phyloP scores from a whole-genome alignment of 768 basidiomycete species.

The Trametes meyenii region DNA sequence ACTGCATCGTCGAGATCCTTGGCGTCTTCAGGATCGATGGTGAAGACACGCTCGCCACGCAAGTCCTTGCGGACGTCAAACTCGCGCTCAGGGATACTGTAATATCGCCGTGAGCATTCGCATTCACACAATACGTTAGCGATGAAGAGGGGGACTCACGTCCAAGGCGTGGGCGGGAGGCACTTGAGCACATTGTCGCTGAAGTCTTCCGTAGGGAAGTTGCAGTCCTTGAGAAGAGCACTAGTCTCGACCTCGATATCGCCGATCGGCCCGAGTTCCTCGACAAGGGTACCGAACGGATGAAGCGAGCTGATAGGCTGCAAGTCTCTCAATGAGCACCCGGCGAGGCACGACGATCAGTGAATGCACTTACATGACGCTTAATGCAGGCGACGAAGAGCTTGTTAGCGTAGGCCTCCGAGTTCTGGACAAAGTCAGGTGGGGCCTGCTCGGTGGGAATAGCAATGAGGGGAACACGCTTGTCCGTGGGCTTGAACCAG shows the following conservation, averaged over 20 bases:
- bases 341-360: constrained; percentile 1
- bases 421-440: constrained; percentile 91
- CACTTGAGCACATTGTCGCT: constrained; percentile 94
- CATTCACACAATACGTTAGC: background rate
- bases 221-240: constrained; percentile 96
- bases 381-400: constrained; percentile 99
- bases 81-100: constrained; percentile 86
- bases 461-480: constrained; percentile 96
- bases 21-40: constrained; percentile 87
- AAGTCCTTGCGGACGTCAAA: constrained; percentile 87
- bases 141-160: constrained; percentile 52
- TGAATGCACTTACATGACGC: constrained; percentile 73
- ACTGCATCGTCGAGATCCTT: constrained; percentile 96
- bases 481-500: constrained; percentile 99
- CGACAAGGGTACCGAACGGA: constrained; percentile 97
- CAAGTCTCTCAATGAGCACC: constrained; percentile 11
- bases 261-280: constrained; percentile 98
- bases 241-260: constrained; percentile 98
- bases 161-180: constrained; percentile 94
- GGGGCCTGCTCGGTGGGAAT: constrained; percentile 99
- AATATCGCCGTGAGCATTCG: background rate
- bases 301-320: constrained; percentile 95
- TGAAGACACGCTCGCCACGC: constrained; percentile 83
- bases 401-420: constrained; percentile 86
- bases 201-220: constrained; percentile 98